phyloP scores from a whole-genome alignment of 1,284 basidiomycete species.

The Cutaneotrichosporon cutaneum region DNA sequence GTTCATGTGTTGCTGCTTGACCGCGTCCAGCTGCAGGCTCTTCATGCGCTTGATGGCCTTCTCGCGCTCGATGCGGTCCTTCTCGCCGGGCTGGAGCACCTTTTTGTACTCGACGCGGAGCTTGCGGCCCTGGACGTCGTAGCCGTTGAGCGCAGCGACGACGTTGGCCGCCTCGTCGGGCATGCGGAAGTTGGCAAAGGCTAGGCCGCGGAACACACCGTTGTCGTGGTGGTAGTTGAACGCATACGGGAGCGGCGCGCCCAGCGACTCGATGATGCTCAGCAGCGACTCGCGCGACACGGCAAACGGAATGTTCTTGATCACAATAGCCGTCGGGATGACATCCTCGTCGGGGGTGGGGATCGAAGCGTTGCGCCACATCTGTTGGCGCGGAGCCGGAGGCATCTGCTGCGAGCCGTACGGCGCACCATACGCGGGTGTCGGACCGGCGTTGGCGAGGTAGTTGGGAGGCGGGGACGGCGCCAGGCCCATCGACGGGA shows the following conservation, averaged over 20 bases:
- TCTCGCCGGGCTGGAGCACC: slow-evolving; percentile 96
- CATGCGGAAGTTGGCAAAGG: slow-evolving; percentile 97
- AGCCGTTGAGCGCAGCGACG: slow-evolving; percentile 75
- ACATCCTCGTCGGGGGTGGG: slow-evolving; percentile 67
- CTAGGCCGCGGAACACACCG: slow-evolving; percentile 93
- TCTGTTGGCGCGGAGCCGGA: slow-evolving; percentile 16
- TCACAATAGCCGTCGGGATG: slow-evolving; percentile 98
- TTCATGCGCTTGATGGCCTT: slow-evolving; percentile 98
- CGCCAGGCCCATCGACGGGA: slow-evolving; percentile 37
- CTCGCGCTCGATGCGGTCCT: slow-evolving; percentile 97
- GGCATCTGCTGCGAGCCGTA: slow-evolving; percentile 36
- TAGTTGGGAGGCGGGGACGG: slow-evolving; percentile 44
- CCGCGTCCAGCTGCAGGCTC: slow-evolving; percentile 85
- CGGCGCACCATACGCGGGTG: slow-evolving; percentile 30
- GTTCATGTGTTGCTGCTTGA: slow-evolving; percentile 9
- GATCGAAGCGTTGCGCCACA: slow-evolving; percentile 15
- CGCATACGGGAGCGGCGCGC: slow-evolving; percentile 97
- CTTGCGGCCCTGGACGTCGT: slow-evolving; percentile 97
- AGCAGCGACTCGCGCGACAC: slow-evolving; percentile 94
- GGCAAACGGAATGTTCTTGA: slow-evolving; percentile 99
- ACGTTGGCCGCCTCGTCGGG: slow-evolving; percentile 90
- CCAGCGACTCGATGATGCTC: slow-evolving; percentile 91
- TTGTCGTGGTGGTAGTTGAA: slow-evolving; percentile 99
- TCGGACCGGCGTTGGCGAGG: slow-evolving; percentile 26
- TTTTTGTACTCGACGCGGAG: slow-evolving; percentile 99